Evolutionary conservation across 1,284 basidiomycete genomes (phyloP).

Genomic region (Caloboletus inedulis): DNA sequence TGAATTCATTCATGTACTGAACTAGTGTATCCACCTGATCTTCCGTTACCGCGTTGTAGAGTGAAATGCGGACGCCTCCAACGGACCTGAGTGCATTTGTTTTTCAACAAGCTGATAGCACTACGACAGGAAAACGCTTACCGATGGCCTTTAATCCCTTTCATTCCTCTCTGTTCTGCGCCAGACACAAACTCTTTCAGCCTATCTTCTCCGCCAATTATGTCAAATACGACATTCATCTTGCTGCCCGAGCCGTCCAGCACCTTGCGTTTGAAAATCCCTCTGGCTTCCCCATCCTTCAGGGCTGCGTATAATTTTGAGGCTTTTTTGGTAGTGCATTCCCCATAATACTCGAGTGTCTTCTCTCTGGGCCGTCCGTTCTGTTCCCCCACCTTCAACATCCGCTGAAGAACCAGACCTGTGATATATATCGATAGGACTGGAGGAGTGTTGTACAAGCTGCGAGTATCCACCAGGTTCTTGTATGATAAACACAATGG

Average conservation of each 20-base stretch:
- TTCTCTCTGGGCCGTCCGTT: constrained; percentile 43
- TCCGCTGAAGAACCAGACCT: constrained; percentile 80
- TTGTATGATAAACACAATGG: constrained; percentile 87
- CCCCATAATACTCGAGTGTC: constrained; percentile 69
- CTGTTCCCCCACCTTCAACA: constrained; percentile 39
- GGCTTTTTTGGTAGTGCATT: constrained; percentile 70
- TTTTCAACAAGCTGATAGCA: constrained; percentile 3
- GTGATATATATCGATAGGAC: constrained; percentile 92
- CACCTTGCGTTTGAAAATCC: constrained; percentile 68
- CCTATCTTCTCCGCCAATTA: constrained; percentile 63
- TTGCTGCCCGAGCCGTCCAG: constrained; percentile 73
- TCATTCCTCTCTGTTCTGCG: constrained; percentile 76
- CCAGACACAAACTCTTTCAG: constrained; percentile 76
- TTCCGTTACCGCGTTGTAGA: constrained; percentile 94
- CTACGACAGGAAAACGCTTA: constrained; percentile 39
- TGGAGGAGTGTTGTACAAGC: constrained; percentile 94
- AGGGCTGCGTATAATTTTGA: constrained; percentile 72
- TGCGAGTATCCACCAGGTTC: constrained; percentile 70
- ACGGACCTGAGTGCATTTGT: constrained; percentile 46
- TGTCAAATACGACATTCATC: constrained; percentile 92
- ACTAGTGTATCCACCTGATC: constrained; percentile 64
- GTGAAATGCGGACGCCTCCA: constrained; percentile 82
- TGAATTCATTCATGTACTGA: constrained; percentile 59
- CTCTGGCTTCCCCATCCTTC: constrained; percentile 66
- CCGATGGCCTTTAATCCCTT: constrained; percentile 90